Evolutionary conservation across 495 filamentous ascomycete species (phyloP).

Genomic region (Aspergillus biplanus): DNA sequence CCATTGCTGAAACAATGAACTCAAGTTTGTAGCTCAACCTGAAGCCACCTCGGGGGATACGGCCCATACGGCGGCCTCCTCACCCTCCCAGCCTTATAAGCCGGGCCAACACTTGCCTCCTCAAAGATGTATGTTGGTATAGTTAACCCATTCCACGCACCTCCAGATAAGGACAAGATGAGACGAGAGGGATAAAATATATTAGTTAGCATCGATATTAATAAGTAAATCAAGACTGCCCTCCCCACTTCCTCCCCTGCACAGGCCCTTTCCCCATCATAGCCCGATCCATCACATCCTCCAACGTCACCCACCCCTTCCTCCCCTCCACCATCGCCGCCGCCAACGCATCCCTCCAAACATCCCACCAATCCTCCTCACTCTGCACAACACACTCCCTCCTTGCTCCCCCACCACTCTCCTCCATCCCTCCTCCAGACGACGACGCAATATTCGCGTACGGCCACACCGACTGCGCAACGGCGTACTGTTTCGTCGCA

Average conservation of each 20-base stretch:
- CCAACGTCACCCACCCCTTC: slow-evolving; percentile 3
- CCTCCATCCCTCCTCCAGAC: not conserved
- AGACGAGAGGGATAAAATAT: too few species aligned
- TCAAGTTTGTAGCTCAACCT: too few species aligned
- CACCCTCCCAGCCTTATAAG: too few species aligned
- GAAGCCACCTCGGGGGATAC: too few species aligned
- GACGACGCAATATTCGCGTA: not conserved
- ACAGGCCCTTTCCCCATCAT: not conserved
- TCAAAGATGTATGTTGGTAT: too few species aligned
- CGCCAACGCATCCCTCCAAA: slow-evolving; percentile 1
- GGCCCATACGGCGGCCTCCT: too few species aligned
- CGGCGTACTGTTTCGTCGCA: not conserved
- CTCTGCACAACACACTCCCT: not conserved
- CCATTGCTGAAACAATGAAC: too few species aligned
- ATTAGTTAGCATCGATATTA: too few species aligned
- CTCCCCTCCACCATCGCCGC: slow-evolving; percentile 2
- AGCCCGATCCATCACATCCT: slow-evolving; percentile 2
- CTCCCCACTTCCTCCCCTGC: not conserved
- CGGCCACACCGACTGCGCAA: not conserved
- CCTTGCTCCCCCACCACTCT: not conserved
- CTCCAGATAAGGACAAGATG: too few species aligned
- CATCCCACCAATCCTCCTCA: slow-evolving; percentile 1
- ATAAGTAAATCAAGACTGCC: not conserved
- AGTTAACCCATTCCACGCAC: too few species aligned
- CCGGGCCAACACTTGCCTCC: too few species aligned